Conservation (phyloP, 805 yeast genomes). For the Cyberlindnera japonica region DNA sequence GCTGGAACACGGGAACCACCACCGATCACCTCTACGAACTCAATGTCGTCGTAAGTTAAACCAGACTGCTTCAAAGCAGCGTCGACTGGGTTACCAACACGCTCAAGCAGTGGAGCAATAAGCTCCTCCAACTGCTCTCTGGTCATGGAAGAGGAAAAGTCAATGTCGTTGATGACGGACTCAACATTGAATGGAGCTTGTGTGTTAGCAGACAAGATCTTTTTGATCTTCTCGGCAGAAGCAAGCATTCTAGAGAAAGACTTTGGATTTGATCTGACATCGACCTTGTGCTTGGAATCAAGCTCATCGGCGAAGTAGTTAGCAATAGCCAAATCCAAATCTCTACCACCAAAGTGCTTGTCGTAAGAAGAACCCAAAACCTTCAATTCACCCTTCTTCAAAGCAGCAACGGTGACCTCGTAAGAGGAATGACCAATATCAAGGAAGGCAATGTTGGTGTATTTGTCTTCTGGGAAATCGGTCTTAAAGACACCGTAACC, state of each 20-base stretch:
- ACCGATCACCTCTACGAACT: constrained; percentile 93
- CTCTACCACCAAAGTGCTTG: constrained; percentile 98
- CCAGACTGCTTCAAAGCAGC: constrained; percentile 79
- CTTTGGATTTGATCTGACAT: constrained; percentile 86
- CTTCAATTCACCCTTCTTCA: constrained; percentile 95
- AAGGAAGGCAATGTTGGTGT: constrained; percentile 85
- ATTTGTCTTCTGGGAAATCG: constrained; percentile 92
- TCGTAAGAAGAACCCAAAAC: constrained; percentile 89
- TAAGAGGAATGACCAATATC: constrained; percentile 97
- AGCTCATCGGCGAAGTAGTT: constrained; percentile 93
- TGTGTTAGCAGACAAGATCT: constrained; percentile 93
- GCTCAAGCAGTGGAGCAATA: constrained; percentile 74
- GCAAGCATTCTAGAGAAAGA: constrained; percentile 90
- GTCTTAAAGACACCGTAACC: constrained; percentile 98
- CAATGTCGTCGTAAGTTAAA: constrained; percentile 67
- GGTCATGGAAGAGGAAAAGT: constrained; percentile 81
- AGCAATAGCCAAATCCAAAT: constrained; percentile 90
- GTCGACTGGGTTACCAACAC: constrained; percentile 75
- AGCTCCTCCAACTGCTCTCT: constrained; percentile 93
- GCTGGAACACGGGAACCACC: constrained; percentile 98
- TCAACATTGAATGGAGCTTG: constrained; percentile 93
- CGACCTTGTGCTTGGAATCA: constrained; percentile 88
- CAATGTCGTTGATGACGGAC: constrained; percentile 96
- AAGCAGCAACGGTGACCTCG: constrained; percentile 83
- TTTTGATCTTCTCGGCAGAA: constrained; percentile 91